A percentile compares a stretch with the other conserved stretches of the same genome.
phyloP scores from a whole-genome alignment of 1,284 basidiomycete genomes.

The Heterobasidion parviporum region DNA sequence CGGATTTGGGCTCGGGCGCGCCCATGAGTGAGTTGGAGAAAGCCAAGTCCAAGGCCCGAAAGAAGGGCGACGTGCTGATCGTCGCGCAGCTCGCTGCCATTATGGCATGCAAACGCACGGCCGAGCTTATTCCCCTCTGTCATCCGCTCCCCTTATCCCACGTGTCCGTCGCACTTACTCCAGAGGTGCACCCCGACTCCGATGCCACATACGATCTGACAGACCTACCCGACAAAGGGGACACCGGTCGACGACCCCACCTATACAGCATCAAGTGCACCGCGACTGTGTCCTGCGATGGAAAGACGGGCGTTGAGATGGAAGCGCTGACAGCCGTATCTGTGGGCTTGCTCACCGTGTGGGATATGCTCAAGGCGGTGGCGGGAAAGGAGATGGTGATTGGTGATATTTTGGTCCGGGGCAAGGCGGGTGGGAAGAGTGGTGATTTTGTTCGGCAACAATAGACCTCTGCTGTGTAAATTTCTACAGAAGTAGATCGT shows the following conservation, averaged over 20 bases:
- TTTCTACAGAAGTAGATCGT: not conserved
- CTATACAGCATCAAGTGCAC: conserved; percentile 53
- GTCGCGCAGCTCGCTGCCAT: conserved; percentile 81
- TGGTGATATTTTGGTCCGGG: conserved; percentile 53
- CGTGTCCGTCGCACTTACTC: conserved; percentile 52
- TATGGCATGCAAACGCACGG: conserved; percentile 80
- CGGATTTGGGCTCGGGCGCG: not conserved
- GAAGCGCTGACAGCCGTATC: conserved; percentile 84
- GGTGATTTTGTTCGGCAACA: conserved; percentile 44
- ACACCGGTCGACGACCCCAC: not conserved
- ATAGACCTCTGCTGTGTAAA: not conserved
- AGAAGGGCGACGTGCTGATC: conserved; percentile 72
- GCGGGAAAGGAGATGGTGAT: conserved; percentile 81
- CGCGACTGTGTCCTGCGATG: conserved; percentile 66
- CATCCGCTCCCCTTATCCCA: conserved; percentile 72
- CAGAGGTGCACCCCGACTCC: conserved; percentile 23
- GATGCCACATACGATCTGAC: not conserved
- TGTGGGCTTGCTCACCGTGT: conserved; percentile 74
- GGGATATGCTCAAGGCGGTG: conserved; percentile 91
- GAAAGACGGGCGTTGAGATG: conserved; percentile 89
- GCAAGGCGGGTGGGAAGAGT: conserved; percentile 70
- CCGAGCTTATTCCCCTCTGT: conserved; percentile 79
- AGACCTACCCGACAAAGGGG: not conserved
- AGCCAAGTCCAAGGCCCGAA: conserved; percentile 39
- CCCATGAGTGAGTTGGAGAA: conserved; percentile 16